Evolutionary conservation across 495 filamentous ascomycete genomes (phyloP).

Genomic region (Aspergillus incahuasiensis): DNA sequence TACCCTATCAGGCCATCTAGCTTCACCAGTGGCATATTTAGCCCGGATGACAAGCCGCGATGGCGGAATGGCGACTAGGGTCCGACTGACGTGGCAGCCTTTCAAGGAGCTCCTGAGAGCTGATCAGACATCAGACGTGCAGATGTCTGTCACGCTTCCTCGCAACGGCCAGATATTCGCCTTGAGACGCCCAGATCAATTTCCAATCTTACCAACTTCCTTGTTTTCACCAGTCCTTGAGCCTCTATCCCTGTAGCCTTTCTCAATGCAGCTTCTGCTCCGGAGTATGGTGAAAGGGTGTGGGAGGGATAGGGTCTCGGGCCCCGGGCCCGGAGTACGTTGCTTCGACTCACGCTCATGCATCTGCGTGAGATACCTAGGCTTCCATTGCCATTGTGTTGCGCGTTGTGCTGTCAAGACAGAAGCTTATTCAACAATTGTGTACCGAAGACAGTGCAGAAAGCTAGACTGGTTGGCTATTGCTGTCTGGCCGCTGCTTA

Average conservation of each 20-base stretch:
- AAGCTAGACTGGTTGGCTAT: slow-evolving; percentile 6
- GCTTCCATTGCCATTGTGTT: not conserved
- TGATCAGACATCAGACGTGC: slow-evolving; percentile 13
- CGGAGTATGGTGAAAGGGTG: not conserved
- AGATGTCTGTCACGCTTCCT: slow-evolving; percentile 7
- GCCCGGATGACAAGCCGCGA: slow-evolving; percentile 10
- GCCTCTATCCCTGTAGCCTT: not conserved
- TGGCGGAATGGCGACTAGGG: slow-evolving; percentile 13
- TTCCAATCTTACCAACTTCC: slow-evolving; percentile 1
- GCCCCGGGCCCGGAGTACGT: not conserved
- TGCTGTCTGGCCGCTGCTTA: slow-evolving; percentile 2
- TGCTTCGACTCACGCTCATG: not conserved
- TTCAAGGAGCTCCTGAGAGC: too few species aligned
- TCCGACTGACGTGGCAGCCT: slow-evolving; percentile 24
- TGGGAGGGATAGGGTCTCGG: not conserved
- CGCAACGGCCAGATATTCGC: slow-evolving; percentile 10
- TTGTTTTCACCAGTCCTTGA: not conserved
- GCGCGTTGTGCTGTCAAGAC: slow-evolving; percentile 1
- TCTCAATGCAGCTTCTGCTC: not conserved
- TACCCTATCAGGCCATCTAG: slow-evolving; percentile 15
- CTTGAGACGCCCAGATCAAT: not conserved
- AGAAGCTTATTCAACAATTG: slow-evolving; percentile 2
- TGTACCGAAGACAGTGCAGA: not conserved
- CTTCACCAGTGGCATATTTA: slow-evolving; percentile 5
- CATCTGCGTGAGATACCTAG: not conserved